These are phyloP conservation scores for Chaetomium tenue DNA, from an alignment of 495 filamentous ascomycete genomes.

Conservation along the genomic window DNA sequence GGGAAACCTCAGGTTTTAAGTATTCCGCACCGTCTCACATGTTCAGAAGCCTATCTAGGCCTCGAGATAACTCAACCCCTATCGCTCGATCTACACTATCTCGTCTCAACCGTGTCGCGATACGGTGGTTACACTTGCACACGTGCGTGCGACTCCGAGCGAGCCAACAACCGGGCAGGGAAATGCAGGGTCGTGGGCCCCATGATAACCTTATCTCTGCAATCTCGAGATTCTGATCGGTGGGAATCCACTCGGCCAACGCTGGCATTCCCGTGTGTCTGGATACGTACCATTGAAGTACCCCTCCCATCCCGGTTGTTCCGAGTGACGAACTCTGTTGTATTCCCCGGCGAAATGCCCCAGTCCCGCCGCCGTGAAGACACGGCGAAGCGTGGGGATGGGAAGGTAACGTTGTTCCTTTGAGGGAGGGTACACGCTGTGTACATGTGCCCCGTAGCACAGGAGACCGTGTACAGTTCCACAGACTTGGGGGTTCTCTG, in stretches of 20 bases:
- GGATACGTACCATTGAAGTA: too few species aligned
- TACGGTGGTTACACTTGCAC: constrained; percentile 5
- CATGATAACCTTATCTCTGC: constrained; percentile 14
- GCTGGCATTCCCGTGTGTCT: not conserved
- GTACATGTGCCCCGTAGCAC: too few species aligned
- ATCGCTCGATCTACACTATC: not conserved
- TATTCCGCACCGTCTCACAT: not conserved
- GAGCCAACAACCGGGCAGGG: not conserved
- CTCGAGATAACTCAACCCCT: not conserved
- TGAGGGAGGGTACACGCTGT: too few species aligned
- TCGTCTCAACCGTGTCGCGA: not conserved
- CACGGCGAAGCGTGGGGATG: too few species aligned
- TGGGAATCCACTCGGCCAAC: constrained; percentile 1
- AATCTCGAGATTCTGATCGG: not conserved
- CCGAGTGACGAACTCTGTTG: too few species aligned
- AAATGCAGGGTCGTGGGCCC: constrained; percentile 8
- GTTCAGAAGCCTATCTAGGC: not conserved
- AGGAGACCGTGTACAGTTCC: too few species aligned
- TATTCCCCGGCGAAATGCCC: too few species aligned
- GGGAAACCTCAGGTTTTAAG: constrained; percentile 5
- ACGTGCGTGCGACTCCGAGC: not conserved
- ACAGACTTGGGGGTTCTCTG: too few species aligned
- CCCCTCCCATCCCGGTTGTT: too few species aligned
- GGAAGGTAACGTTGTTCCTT: too few species aligned
- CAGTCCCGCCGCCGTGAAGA: too few species aligned